These are phyloP conservation scores for Serendipita sp. DNA, from an alignment of 768 basidiomycete species.

Conservation along the genomic window DNA sequence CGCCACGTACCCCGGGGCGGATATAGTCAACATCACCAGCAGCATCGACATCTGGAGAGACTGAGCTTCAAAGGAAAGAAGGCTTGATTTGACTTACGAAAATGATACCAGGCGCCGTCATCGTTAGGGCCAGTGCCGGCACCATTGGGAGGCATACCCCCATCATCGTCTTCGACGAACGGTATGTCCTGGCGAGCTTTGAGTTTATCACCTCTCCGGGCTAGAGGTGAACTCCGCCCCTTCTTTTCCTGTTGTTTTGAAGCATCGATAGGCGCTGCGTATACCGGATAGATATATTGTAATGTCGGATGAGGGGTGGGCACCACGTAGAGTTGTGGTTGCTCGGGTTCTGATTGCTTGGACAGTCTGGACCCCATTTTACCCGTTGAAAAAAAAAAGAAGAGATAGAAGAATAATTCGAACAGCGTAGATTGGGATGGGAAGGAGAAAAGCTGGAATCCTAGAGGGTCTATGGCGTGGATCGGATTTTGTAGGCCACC, in stretches of 20 bases:
- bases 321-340: not conserved
- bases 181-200: not conserved
- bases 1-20: not conserved
- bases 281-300: not conserved
- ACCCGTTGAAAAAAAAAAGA: not conserved
- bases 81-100: not conserved
- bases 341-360: not conserved
- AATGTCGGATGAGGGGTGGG: not conserved
- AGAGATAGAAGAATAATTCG: not conserved
- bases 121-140: not conserved
- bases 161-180: not conserved
- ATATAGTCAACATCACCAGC: constrained; percentile 3
- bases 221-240: not conserved
- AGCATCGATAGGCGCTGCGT: not conserved
- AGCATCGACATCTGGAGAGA: not conserved
- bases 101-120: constrained; percentile 1
- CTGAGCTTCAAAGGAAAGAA: not conserved
- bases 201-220: not conserved
- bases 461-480: not conserved
- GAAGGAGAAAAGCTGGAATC: not conserved
- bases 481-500: not conserved
- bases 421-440: not conserved
- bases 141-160: not conserved
- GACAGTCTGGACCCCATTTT: constrained; percentile 2
- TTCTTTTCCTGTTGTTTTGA: not conserved